Percentiles rank a stretch among this genome's conserved stretches.
Conservation (phyloP, 768 basidiomycete genomes). For the Suillus brevipes region DNA sequence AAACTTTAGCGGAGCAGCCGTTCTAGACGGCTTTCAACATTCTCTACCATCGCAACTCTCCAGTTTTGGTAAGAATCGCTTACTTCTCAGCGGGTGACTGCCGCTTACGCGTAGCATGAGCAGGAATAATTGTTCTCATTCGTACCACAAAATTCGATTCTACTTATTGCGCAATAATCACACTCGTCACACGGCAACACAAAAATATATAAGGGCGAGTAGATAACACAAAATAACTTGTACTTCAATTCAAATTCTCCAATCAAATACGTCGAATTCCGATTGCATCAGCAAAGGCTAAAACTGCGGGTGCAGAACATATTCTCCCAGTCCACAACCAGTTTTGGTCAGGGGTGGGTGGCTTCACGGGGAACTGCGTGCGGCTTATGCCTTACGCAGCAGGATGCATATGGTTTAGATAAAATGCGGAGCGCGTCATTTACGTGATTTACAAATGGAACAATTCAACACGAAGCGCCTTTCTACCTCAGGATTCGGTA, state of each 20-base stretch:
- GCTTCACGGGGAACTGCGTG: neutral
- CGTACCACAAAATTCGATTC: neutral
- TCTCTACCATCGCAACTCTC: neutral
- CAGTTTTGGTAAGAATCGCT: neutral
- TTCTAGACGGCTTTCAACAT: constrained; percentile 32
- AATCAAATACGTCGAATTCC: neutral
- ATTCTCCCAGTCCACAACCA: neutral
- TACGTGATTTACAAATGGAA: neutral
- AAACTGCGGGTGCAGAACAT: neutral
- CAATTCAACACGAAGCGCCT: too few species aligned
- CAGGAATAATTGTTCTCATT: neutral
- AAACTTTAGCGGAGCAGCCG: constrained; percentile 57
- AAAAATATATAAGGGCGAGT: neutral
- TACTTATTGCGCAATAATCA: neutral
- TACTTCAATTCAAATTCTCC: neutral
- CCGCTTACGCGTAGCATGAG: neutral
- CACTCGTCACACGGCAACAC: neutral
- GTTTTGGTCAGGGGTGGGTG: neutral
- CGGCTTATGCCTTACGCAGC: neutral
- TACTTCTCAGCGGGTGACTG: neutral
- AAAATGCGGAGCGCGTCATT: neutral
- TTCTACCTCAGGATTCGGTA: neutral
- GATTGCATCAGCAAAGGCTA: neutral
- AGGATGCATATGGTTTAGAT: neutral
- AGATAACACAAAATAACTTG: constrained; percentile 4